These are phyloP conservation scores for Aspergillus novofumigatus DNA, from an alignment of 2,329 filamentous ascomycete genomes.

Conservation along the genomic window DNA sequence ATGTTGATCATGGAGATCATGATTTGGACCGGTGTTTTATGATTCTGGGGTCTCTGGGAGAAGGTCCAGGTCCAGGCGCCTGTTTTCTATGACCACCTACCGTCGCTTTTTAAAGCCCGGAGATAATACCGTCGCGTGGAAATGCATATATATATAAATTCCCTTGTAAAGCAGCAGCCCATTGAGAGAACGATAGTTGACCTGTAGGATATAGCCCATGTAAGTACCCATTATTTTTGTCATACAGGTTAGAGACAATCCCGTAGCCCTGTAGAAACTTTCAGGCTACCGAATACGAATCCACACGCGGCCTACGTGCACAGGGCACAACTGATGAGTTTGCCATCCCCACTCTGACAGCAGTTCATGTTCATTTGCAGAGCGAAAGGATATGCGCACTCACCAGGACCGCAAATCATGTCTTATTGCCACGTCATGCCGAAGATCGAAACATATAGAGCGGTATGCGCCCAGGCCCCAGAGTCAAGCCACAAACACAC, in stretches of 20 bases:
- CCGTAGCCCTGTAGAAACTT: not conserved
- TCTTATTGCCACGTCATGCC: conserved; percentile 1
- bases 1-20: not conserved
- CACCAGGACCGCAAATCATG: not conserved
- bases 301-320: conserved; percentile 7
- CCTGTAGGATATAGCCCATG: not conserved
- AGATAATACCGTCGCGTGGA: too few species aligned
- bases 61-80: not conserved
- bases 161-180: too few species aligned
- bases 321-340: conserved; percentile 12
- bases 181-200: too few species aligned
- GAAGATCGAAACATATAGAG: not conserved
- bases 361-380: not conserved
- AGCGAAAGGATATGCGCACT: not conserved
- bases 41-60: not conserved
- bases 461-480: not conserved
- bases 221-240: not conserved
- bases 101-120: too few species aligned
- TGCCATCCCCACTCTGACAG: conserved; percentile 11
- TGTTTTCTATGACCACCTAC: too few species aligned
- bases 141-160: too few species aligned
- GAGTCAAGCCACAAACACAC: not conserved
- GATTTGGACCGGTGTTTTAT: not conserved
- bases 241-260: not conserved
- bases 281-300: not conserved